phyloP scores from a whole-genome alignment of 768 basidiomycete genomes.

The Hortiboletus campestris region DNA sequence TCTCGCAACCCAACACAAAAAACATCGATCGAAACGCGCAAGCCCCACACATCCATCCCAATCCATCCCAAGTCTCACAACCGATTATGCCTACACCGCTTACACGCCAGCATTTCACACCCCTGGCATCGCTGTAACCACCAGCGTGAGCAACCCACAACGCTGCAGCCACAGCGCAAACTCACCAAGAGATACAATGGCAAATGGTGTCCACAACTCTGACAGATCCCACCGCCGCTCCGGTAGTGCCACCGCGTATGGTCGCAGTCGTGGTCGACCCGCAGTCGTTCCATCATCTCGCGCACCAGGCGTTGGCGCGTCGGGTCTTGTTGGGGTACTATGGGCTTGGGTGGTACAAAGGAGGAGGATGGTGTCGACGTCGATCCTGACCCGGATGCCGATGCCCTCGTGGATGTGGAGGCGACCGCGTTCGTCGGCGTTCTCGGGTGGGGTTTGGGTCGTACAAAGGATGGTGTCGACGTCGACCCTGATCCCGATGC shows the following conservation, averaged over 20 bases:
- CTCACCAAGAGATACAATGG: conserved; percentile 50
- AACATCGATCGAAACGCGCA: too few relatives aligned
- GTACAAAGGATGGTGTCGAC: too few relatives aligned
- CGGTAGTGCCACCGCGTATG: conserved; percentile 44
- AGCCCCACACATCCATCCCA: too few relatives aligned
- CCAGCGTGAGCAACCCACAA: not conserved
- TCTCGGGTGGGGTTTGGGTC: too few relatives aligned
- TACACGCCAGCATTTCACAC: conserved; percentile 36
- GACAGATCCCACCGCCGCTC: conserved; percentile 44
- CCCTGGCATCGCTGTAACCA: conserved; percentile 30
- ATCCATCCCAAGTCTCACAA: conserved; percentile 11
- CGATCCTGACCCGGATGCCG: too few relatives aligned
- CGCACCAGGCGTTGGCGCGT: conserved; percentile 25
- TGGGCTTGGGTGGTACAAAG: conserved; percentile 1
- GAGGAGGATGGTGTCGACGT: too few relatives aligned
- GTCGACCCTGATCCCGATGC: too few relatives aligned
- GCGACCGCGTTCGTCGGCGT: too few relatives aligned
- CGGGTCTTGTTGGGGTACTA: not conserved
- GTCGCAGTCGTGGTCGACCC: conserved; percentile 54
- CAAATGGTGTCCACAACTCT: conserved; percentile 42
- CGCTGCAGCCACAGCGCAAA: not conserved
- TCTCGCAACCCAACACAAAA: too few relatives aligned
- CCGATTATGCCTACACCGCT: conserved; percentile 38
- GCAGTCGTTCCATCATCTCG: conserved; percentile 38
- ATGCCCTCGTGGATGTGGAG: too few relatives aligned